Conservation (phyloP, 2,329 filamentous ascomycete genomes). For the Penicillium expansum region DNA sequence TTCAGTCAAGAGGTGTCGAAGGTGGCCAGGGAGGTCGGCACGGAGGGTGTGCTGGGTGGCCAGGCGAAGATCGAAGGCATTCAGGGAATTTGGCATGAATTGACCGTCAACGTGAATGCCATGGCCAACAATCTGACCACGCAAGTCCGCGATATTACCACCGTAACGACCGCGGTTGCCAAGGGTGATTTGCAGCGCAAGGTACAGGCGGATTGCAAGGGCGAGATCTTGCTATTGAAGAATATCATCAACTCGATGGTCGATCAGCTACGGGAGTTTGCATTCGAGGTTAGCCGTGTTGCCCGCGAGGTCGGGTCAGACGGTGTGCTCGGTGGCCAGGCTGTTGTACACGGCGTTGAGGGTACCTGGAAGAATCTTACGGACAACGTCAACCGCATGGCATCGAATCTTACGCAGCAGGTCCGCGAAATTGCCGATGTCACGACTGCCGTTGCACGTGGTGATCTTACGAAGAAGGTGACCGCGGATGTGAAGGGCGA, state of each 20-base stretch:
- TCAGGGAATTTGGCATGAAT: constrained; percentile 79
- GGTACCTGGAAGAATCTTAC: constrained; percentile 94
- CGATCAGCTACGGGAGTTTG: constrained; percentile 90
- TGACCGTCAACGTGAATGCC: constrained; percentile 78
- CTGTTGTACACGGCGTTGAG: constrained; percentile 88
- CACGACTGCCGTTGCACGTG: constrained; percentile 86
- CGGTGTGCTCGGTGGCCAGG: constrained; percentile 84
- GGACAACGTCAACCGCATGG: constrained; percentile 93
- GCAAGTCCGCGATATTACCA: constrained; percentile 90
- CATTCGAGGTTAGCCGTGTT: constrained; percentile 88
- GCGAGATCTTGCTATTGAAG: constrained; percentile 87
- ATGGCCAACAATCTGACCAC: constrained; percentile 82
- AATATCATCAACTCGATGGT: constrained; percentile 98
- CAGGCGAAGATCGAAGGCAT: constrained; percentile 78
- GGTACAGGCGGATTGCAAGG: constrained; percentile 83
- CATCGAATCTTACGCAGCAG: constrained; percentile 92
- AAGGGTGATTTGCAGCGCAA: constrained; percentile 90
- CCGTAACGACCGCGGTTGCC: constrained; percentile 65
- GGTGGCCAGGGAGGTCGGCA: constrained; percentile 75
- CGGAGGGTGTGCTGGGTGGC: constrained; percentile 73
- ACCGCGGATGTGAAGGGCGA: constrained; percentile 86
- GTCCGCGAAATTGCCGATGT: constrained; percentile 94
- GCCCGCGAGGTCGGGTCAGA: constrained; percentile 92
- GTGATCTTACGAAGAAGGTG: constrained; percentile 90
- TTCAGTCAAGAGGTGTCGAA: constrained; percentile 78